A percentile compares a stretch with the other conserved stretches of the same genome.
phyloP scores from a whole-genome alignment of 106 monocot species.

The Alisma plantagoaquatica region DNA sequence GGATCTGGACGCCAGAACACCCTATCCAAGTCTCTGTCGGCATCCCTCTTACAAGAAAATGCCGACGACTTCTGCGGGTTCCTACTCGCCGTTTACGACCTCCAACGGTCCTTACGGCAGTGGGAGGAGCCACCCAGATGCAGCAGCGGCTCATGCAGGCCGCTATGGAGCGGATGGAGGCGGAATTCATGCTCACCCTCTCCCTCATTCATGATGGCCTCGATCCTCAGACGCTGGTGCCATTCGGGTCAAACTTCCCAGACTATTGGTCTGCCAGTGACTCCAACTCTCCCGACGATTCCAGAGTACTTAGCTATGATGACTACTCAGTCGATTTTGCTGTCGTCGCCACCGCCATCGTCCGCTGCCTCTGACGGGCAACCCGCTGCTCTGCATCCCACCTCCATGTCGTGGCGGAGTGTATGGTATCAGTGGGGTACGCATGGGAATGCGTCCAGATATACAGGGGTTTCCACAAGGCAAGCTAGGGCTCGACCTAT shows the following conservation, averaged over 20 bases:
- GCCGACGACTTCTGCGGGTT: conserved; percentile 1
- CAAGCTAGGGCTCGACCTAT: too few relatives aligned
- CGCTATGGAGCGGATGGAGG: conserved; percentile 29
- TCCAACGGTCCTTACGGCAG: conserved; percentile 12
- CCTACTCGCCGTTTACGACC: background rate
- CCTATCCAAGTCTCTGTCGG: too few relatives aligned
- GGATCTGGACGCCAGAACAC: conserved; percentile 3
- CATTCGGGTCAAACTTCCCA: background rate
- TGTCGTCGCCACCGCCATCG: too few relatives aligned
- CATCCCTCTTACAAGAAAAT: conserved; percentile 10
- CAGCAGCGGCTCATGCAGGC: too few relatives aligned
- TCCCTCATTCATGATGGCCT: conserved; percentile 25
- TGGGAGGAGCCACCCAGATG: conserved; percentile 18
- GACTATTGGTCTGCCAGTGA: conserved; percentile 6
- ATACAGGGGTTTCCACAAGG: conserved; percentile 3
- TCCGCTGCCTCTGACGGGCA: too few relatives aligned
- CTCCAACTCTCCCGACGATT: too few relatives aligned
- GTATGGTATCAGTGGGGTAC: conserved; percentile 11
- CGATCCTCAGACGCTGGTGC: conserved; percentile 15
- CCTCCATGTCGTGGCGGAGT: conserved; percentile 5
- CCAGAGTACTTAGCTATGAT: too few relatives aligned
- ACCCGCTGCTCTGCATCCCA: background rate
- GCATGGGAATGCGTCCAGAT: conserved; percentile 9
- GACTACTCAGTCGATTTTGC: too few relatives aligned
- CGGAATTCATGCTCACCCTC: conserved; percentile 34